Evolutionary conservation across 1,139 yeast species (phyloP).

Genomic region (Protomyces macrosporus): DNA sequence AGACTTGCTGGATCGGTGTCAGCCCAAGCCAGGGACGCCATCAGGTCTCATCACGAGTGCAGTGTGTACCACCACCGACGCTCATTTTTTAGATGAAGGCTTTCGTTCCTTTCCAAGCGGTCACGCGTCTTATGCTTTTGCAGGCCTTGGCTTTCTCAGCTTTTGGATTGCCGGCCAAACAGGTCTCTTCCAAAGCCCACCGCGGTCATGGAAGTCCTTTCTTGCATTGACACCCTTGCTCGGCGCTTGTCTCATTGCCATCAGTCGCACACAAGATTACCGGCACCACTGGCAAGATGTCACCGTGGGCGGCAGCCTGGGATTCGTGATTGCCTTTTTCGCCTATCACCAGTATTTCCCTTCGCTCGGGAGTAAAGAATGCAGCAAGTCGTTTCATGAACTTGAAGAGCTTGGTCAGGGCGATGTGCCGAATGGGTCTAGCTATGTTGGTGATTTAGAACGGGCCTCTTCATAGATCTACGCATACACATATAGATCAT

Average conservation of each 20-base stretch:
- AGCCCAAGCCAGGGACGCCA: conserved; percentile 42
- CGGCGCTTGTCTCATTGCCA: conserved; percentile 59
- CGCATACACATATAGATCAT: too few species aligned
- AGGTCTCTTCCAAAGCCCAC: conserved; percentile 42
- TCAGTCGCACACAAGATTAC: conserved; percentile 55
- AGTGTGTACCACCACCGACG: conserved; percentile 43
- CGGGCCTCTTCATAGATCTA: background rate
- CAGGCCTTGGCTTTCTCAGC: conserved; percentile 58
- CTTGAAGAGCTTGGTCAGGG: background rate
- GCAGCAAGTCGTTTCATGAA: conserved; percentile 6
- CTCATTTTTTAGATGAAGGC: conserved; percentile 52
- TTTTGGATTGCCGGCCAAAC: conserved; percentile 65
- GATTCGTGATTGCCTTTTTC: conserved; percentile 12
- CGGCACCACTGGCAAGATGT: conserved; percentile 26
- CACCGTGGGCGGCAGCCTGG: conserved; percentile 20
- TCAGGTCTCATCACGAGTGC: conserved; percentile 43
- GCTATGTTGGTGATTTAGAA: background rate
- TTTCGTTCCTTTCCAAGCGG: conserved; percentile 70
- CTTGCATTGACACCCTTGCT: conserved; percentile 45
- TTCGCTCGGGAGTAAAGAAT: conserved; percentile 1
- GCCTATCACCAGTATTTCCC: conserved; percentile 25
- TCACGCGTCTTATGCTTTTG: conserved; percentile 50
- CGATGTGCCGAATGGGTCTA: background rate
- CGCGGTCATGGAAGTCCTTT: conserved; percentile 55
- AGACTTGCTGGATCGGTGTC: conserved; percentile 68